These are phyloP conservation scores for Aspergillus cejpii DNA, from an alignment of 2,329 filamentous ascomycete genomes.

Conservation along the genomic window DNA sequence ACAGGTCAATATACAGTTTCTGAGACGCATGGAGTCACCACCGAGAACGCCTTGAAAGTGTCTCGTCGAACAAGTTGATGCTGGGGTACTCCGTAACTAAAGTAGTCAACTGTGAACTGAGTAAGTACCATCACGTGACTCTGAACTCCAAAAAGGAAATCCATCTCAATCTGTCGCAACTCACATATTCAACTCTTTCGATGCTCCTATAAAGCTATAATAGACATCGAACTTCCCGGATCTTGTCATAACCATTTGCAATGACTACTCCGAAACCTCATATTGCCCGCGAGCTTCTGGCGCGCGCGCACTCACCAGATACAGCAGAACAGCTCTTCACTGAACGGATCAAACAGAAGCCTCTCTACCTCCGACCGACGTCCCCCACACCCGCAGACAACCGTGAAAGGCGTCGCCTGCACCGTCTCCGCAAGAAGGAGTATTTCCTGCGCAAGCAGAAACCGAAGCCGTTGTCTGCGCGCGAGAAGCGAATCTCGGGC, in stretches of 20 bases:
- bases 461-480: constrained; percentile 66
- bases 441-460: constrained; percentile 47
- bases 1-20: too few relatives aligned
- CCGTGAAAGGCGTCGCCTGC: constrained; percentile 48
- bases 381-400: constrained; percentile 57
- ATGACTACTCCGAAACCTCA: constrained; percentile 29
- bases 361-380: constrained; percentile 69
- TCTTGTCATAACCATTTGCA: too few relatives aligned
- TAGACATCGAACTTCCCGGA: too few relatives aligned
- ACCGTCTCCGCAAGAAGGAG: constrained; percentile 43
- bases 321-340: constrained; percentile 65
- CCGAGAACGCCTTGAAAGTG: too few relatives aligned
- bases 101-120: too few relatives aligned
- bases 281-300: constrained; percentile 60
- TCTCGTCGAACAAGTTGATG: too few relatives aligned
- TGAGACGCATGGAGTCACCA: too few relatives aligned
- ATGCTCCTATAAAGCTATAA: neutral
- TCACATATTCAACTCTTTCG: neutral
- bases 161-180: too few relatives aligned
- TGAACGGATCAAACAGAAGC: constrained; percentile 76
- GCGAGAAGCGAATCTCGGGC: constrained; percentile 64
- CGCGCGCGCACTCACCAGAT: constrained; percentile 70
- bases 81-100: too few relatives aligned
- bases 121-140: too few relatives aligned
- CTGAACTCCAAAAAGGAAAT: too few relatives aligned